Evolutionary conservation across 2,329 filamentous ascomycete species (phyloP).

Genomic region (Hysterium pulicare): DNA sequence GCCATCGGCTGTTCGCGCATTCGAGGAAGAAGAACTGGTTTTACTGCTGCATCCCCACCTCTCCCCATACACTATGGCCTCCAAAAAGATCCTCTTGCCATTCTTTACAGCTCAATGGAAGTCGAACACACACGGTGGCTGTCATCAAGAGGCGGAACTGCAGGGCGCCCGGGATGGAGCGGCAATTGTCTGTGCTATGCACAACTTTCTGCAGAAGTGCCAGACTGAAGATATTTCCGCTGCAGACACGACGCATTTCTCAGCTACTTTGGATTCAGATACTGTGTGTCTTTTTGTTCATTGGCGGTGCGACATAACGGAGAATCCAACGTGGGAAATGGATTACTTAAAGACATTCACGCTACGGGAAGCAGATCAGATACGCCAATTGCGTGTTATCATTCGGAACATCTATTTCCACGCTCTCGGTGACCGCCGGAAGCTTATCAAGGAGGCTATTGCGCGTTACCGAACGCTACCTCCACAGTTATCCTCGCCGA

Average conservation of each 20-base stretch:
- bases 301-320: background rate
- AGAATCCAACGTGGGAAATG: background rate
- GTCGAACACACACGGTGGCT: background rate
- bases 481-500: no score
- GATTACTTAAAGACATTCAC: background rate
- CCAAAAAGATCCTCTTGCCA: background rate
- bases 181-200: background rate
- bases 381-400: background rate
- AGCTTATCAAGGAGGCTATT: background rate
- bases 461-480: no score
- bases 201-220: background rate
- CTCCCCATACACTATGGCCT: background rate
- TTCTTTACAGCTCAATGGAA: background rate
- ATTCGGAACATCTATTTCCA: background rate
- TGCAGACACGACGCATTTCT: background rate
- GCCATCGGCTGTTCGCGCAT: background rate
- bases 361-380: background rate
- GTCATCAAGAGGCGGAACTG: background rate
- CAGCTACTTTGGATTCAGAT: background rate
- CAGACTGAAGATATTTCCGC: background rate
- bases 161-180: background rate
- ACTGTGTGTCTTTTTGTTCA: background rate
- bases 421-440: background rate
- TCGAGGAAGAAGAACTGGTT: background rate
- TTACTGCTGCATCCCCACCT: no score